Evolutionary conservation across 805 yeast species (phyloP).

Genomic region (Ogataea glucozyma): DNA sequence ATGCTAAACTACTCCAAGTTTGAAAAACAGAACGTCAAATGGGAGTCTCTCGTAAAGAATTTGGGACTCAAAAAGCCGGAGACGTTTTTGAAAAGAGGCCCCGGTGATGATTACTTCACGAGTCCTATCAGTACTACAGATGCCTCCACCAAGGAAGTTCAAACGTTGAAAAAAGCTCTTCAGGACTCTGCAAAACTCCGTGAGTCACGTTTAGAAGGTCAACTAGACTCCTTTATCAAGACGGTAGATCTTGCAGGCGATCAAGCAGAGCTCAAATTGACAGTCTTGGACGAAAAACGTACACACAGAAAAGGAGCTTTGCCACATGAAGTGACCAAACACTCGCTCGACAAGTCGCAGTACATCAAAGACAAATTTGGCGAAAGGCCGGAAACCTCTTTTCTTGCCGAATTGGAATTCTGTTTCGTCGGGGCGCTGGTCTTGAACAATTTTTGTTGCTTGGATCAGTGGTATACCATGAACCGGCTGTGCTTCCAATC

Average conservation of each 20-base stretch:
- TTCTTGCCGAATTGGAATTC: conserved; percentile 57
- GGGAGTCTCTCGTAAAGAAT: conserved; percentile 27
- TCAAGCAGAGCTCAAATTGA: conserved; percentile 42
- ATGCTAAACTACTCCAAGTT: conserved; percentile 27
- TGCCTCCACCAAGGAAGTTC: conserved; percentile 52
- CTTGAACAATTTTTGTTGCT: conserved; percentile 63
- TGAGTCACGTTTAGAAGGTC: conserved; percentile 3
- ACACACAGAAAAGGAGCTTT: conserved; percentile 36
- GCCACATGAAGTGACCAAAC: conserved; percentile 46
- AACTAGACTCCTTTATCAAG: conserved; percentile 1
- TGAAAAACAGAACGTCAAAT: conserved; percentile 26
- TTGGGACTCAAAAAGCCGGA: conserved; percentile 6
- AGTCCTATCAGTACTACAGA: conserved; percentile 45
- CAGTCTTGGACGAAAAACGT: conserved; percentile 42
- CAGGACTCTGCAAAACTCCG: conserved; percentile 26
- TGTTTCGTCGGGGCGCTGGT: conserved; percentile 49
- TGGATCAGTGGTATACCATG: conserved; percentile 62
- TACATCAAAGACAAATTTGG: conserved; percentile 41
- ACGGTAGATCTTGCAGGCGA: conserved; percentile 12
- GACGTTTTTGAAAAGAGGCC: conserved; percentile 14
- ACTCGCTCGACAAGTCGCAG: conserved; percentile 64
- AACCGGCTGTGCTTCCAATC: conserved; percentile 45
- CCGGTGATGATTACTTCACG: conserved; percentile 7
- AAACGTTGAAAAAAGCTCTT: conserved; percentile 41
- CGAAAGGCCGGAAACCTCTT: conserved; percentile 30